Evolutionary conservation across 441 rosid species (phyloP).

Genomic region (Sinapis alba): DNA sequence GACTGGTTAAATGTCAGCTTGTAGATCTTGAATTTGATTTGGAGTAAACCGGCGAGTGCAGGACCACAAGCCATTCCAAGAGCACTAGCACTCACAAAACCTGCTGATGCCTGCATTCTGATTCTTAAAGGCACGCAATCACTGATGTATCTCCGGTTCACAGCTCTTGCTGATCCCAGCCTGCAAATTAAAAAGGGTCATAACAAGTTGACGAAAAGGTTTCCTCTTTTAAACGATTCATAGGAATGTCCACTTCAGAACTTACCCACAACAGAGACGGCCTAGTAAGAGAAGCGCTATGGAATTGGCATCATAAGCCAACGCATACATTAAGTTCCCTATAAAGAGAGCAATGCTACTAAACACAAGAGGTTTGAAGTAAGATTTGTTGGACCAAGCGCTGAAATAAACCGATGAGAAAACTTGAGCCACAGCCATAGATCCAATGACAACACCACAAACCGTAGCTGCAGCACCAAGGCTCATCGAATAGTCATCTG

Average conservation of each 20-base stretch:
- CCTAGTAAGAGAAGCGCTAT: constrained; percentile 74
- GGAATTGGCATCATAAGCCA: constrained; percentile 88
- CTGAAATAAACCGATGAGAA: constrained; percentile 98
- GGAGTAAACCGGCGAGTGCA: constrained; percentile 95
- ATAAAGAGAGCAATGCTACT: constrained; percentile 83
- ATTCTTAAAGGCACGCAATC: constrained; percentile 90
- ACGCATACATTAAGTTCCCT: constrained; percentile 85
- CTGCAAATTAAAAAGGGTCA: constrained; percentile 47
- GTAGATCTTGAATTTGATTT: constrained; percentile 74
- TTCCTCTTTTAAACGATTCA: background rate
- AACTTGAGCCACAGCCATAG: constrained; percentile 98
- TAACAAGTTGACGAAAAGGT: background rate
- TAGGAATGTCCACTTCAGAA: background rate
- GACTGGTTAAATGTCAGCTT: constrained; percentile 72
- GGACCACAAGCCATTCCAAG: constrained; percentile 99
- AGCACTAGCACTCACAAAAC: constrained; percentile 99
- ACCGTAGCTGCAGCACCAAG: constrained; percentile 99
- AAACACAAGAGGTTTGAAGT: constrained; percentile 90
- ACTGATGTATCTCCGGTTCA: constrained; percentile 93
- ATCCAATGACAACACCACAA: constrained; percentile 96
- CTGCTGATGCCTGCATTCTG: constrained; percentile 98
- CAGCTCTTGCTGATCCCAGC: constrained; percentile 99
- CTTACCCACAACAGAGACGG: constrained; percentile 98
- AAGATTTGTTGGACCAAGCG: constrained; percentile 96
- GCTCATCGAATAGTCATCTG: constrained; percentile 90